These are phyloP conservation scores for Anaeromyces robustus DNA, from an alignment of 192 early-diverging fungal species.

Conservation along the genomic window DNA sequence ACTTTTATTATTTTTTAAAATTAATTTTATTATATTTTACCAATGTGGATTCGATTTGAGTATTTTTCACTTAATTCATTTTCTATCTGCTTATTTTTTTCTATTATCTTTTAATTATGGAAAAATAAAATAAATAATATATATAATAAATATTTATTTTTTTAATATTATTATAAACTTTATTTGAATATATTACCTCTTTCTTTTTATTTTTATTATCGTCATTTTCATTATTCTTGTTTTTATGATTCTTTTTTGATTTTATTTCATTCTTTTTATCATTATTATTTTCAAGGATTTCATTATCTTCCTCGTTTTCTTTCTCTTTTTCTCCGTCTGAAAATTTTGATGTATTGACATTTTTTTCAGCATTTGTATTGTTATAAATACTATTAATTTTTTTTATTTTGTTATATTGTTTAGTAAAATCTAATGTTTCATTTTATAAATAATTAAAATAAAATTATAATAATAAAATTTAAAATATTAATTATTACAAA, in stretches of 20 bases:
- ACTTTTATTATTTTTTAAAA: too few species aligned
- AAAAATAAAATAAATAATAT: constrained; percentile 3
- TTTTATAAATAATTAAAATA: too few species aligned
- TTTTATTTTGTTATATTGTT: constrained; percentile 70
- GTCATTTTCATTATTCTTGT: constrained; percentile 7
- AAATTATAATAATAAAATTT: background rate
- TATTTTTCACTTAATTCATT: constrained; percentile 30
- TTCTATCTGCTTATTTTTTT: constrained; percentile 1
- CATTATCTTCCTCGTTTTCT: constrained; percentile 6
- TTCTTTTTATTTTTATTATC: constrained; percentile 10
- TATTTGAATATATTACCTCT: constrained; percentile 3
- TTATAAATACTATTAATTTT: constrained; percentile 2
- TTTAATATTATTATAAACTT: constrained; percentile 13
- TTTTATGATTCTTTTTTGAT: background rate
- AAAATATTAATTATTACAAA: background rate
- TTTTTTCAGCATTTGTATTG: background rate
- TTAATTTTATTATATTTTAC: constrained; percentile 21
- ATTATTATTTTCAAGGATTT: background rate
- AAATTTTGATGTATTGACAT: constrained; percentile 5
- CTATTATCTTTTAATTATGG: constrained; percentile 21
- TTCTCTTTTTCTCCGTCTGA: constrained; percentile 8
- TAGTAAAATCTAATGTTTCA: constrained; percentile 93
- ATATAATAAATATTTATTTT: constrained; percentile 1
- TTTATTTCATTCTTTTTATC: background rate
- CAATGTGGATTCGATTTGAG: constrained; percentile 54